A percentile compares a stretch with the other conserved stretches of the same genome.
phyloP scores from a whole-genome alignment of 495 filamentous ascomycete species.

The Hyaloscypha finlandica region DNA sequence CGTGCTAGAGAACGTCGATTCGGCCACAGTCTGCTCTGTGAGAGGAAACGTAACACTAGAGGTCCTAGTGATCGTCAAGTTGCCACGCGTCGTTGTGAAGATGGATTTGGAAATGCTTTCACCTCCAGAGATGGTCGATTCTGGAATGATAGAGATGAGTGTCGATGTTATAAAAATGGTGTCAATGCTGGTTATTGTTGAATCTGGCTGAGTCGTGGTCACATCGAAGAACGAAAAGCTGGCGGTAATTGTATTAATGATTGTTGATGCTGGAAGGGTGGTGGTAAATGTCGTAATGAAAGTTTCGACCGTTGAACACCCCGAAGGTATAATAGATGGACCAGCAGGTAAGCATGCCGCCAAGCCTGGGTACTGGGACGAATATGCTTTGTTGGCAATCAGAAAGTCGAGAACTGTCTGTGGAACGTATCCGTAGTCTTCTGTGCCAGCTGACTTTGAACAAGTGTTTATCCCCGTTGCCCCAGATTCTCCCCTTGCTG shows the following conservation, averaged over 20 bases:
- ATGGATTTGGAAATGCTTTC: not conserved
- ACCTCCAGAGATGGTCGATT: not conserved
- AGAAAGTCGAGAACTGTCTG: conserved; percentile 19
- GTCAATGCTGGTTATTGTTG: not conserved
- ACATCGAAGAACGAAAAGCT: not conserved
- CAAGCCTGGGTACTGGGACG: conserved; percentile 9
- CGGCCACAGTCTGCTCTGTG: no score
- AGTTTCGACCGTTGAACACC: not conserved
- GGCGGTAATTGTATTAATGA: not conserved
- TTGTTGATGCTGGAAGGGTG: not conserved
- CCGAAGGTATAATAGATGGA: conserved; percentile 9
- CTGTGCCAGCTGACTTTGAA: not conserved
- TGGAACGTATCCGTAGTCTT: conserved; percentile 21
- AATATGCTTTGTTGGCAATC: not conserved
- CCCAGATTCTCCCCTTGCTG: not conserved
- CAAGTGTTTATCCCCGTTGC: not conserved
- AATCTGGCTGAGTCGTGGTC: not conserved
- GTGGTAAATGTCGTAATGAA: not conserved
- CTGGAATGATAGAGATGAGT: not conserved
- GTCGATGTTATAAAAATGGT: not conserved
- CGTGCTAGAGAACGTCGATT: no score
- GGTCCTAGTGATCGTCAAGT: no score
- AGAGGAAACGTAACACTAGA: no score
- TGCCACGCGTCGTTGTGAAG: not conserved
- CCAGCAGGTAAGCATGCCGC: conserved; percentile 13